Evolutionary conservation across 768 basidiomycete species (phyloP), one percentile per base, ranked within the genome.

Genomic region (Psilocybe cyanescens): DNA sequence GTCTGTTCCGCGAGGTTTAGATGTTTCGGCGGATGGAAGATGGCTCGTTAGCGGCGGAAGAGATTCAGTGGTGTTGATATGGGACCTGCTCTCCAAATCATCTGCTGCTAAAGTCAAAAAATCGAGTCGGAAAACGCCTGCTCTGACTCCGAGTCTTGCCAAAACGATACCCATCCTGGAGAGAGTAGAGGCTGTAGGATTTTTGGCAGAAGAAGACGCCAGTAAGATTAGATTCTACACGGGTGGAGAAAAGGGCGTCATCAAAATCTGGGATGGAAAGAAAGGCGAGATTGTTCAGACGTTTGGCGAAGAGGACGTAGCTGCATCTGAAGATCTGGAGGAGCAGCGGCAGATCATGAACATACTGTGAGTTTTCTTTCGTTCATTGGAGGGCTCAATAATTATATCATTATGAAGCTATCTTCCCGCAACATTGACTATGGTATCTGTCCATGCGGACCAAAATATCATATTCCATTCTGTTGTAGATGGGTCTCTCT

Each of bases 401-500:
- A 24, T 24, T 24, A 24, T 24, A 24, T 24, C 24, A 0, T 24
- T 24, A 24, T 57, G 31, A 4, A 97, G 95, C 49, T 93, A 94
- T 74, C 75, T 91, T 50, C 84, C 87, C 0, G 74, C 82, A 2
- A 80, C 77, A 8, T 86, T 88, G 8, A 83, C 84, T 1, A 74
- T 99, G 12, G 81, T 95, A 19, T 92, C 95, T 14, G 79, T 95
- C 14, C 96, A 97, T 72, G 95, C 93, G 24, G 97, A 99, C 74
- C 97, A 99, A 76, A 99, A 99, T 67, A 96, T 99, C 67, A 82
- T 95, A 50, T 94, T 94, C 76, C 88, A 95, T 74, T 95, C 93
- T 2, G 78, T 97, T 7, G 73, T 80, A n/a, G 85, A 86, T 1
- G 82, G 82, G 33, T 77, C 82, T 8, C 76, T 92, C 28, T 78